Percentiles rank a stretch among this genome's conserved stretches.
phyloP scores from a whole-genome alignment of 129 eudicot genomes.

The Flaveria linearis region DNA sequence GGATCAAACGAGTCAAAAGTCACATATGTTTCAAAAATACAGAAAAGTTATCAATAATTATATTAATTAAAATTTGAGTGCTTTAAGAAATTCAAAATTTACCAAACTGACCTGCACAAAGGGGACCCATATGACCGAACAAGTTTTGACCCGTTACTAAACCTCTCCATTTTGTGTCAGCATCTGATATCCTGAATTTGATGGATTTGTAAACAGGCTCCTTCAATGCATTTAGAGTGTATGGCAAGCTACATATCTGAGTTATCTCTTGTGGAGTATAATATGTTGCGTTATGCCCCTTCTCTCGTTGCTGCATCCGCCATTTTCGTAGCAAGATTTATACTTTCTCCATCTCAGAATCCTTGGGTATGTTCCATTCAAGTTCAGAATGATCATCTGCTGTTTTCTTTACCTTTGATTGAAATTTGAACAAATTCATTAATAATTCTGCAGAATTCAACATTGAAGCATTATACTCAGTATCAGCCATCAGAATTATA shows the following conservation, averaged over 20 bases:
- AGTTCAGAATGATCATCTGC: background rate
- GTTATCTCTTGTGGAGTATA: slow-evolving; percentile 84
- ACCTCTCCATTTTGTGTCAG: background rate
- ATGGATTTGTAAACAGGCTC: slow-evolving; percentile 46
- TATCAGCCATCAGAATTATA: slow-evolving; percentile 71
- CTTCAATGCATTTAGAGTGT: slow-evolving; percentile 83
- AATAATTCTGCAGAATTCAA: slow-evolving; percentile 57
- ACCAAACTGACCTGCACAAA: no score
- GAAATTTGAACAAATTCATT: background rate
- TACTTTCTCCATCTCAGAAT: slow-evolving; percentile 55
- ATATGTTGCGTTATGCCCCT: slow-evolving; percentile 71
- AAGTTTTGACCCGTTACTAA: background rate
- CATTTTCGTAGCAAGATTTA: slow-evolving; percentile 71
- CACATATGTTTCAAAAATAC: no score
- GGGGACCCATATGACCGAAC: background rate
- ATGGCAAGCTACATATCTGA: slow-evolving; percentile 85
- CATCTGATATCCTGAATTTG: background rate
- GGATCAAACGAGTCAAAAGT: no score
- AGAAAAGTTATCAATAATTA: background rate
- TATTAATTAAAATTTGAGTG: no score
- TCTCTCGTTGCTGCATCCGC: slow-evolving; percentile 88
- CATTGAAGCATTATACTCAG: slow-evolving; percentile 74
- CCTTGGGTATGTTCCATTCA: slow-evolving; percentile 72
- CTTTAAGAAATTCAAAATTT: background rate
- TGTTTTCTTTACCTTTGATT: background rate